Percentiles rank a stretch among this genome's conserved stretches.
Conservation (phyloP, 768 basidiomycete species). For the Macrocybe gigantea region DNA sequence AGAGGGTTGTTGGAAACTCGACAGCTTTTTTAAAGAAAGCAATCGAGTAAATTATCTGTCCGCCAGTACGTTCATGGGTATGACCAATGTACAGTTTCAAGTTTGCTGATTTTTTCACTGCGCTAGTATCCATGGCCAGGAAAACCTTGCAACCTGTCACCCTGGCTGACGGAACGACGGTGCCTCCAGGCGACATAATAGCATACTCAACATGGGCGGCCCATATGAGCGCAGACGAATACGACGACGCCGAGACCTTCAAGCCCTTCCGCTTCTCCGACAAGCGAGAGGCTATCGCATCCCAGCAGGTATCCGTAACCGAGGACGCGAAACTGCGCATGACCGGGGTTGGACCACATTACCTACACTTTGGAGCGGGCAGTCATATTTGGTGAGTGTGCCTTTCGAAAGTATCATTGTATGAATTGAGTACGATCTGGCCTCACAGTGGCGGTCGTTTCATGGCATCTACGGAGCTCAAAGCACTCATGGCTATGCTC, state of each 20-base stretch:
- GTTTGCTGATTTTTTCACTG: background rate
- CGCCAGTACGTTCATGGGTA: constrained; percentile 15
- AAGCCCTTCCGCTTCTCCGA: constrained; percentile 1
- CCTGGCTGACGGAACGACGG: constrained; percentile 19
- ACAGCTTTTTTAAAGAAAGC: constrained; percentile 40
- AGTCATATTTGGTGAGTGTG: background rate
- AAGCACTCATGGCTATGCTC: constrained; percentile 17
- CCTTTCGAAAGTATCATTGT: background rate
- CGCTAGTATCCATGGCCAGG: constrained; percentile 13
- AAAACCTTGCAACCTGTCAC: constrained; percentile 15
- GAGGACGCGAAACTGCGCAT: background rate
- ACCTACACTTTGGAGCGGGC: constrained; percentile 1
- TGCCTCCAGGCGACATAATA: constrained; percentile 19
- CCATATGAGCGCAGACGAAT: constrained; percentile 9
- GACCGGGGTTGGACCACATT: background rate
- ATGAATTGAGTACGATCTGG: background rate
- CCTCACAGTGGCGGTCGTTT: constrained; percentile 12
- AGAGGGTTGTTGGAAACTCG: constrained; percentile 33
- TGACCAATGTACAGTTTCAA: background rate
- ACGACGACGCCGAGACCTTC: constrained; percentile 5
- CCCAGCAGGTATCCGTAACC: no score
- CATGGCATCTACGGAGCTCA: constrained; percentile 15
- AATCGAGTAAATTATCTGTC: constrained; percentile 20
- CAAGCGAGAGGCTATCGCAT: no score
- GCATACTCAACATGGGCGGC: constrained; percentile 9